Evolutionary conservation across 169 alveolate species (phyloP), one percentile per base, ranked within the genome.

Genomic region (Plasmodium adleri): DNA sequence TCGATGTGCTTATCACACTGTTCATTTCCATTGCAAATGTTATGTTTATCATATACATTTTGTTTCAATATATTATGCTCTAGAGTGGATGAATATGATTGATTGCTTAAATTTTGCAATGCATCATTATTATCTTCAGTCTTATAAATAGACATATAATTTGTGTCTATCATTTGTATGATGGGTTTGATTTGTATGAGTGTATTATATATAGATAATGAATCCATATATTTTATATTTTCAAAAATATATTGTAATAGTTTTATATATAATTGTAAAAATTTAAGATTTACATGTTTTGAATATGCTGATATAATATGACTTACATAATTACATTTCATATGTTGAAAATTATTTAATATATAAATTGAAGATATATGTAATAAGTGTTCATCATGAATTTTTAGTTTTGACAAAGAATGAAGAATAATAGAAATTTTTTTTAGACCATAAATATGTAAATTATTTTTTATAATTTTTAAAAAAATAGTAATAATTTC

Each of bases 181-280:
- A 86, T 60, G 7, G 17, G 32, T 22, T 54, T 73, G 6, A 86
- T 71, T 43, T 86, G 86, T 56, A 71, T 66, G 15, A 86, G 17
- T 17, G 56, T 72, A 64, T 86, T 86, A 32, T 86, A 86, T 67
- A 86, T 64, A 45, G 92, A 71, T 60, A 86, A 71, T 24, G 92
- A 86, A n/a, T 86, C 92, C 66, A 86, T 59, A 7, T 49, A 59
- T 15, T 71, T 71, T 0, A 72, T 56, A 60, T 86, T 86, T 22
- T 47, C 76, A 54, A 50, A 66, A 20, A 86, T 62, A 74, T 71
- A 71, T 1, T 86, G 22, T 26, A 86, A 54, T 22, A 86, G 39
- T 8, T 54, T 52, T 47, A 47, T 32, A 22, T 49, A 73, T 63
- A 86, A 15, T 3, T 70, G 67, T 3, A 68, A 5, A 45, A 47